Conservation (phyloP, 805 yeast genomes). For the Candida ipomoeae region DNA sequence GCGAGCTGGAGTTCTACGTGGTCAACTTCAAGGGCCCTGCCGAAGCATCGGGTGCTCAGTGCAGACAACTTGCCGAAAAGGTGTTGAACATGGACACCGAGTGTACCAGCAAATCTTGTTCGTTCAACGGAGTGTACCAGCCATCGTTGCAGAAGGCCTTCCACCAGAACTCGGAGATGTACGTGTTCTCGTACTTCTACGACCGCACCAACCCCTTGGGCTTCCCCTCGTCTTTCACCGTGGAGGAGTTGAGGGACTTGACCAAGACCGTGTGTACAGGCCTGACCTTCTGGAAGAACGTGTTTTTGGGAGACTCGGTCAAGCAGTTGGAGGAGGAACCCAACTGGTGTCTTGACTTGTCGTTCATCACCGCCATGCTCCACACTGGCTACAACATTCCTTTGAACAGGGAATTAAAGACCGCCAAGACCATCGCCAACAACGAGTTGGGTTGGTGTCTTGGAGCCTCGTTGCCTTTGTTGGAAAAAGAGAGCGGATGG, state of each 20-base stretch:
- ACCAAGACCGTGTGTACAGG: constrained; percentile 87
- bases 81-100: constrained; percentile 77
- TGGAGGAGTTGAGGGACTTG: constrained; percentile 77
- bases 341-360: constrained; percentile 89
- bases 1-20: constrained; percentile 39
- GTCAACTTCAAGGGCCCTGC: constrained; percentile 65
- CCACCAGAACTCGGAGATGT: constrained; percentile 70
- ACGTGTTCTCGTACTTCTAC: constrained; percentile 89
- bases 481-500: constrained; percentile 68
- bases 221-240: constrained; percentile 85
- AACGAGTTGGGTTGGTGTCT: constrained; percentile 98
- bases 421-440: constrained; percentile 83
- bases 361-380: constrained; percentile 83
- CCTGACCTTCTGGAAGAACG: constrained; percentile 68
- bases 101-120: constrained; percentile 78
- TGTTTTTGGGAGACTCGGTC: constrained; percentile 60
- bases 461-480: constrained; percentile 92
- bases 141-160: constrained; percentile 84
- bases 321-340: constrained; percentile 72
- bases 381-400: constrained; percentile 98
- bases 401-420: constrained; percentile 78
- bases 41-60: constrained; percentile 69
- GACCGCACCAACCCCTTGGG: constrained; percentile 94
- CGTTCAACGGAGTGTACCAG: constrained; percentile 96
- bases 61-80: constrained; percentile 78